phyloP scores from a whole-genome alignment of 2,329 filamentous ascomycete genomes.

The Ceratocystis cubensis region DNA sequence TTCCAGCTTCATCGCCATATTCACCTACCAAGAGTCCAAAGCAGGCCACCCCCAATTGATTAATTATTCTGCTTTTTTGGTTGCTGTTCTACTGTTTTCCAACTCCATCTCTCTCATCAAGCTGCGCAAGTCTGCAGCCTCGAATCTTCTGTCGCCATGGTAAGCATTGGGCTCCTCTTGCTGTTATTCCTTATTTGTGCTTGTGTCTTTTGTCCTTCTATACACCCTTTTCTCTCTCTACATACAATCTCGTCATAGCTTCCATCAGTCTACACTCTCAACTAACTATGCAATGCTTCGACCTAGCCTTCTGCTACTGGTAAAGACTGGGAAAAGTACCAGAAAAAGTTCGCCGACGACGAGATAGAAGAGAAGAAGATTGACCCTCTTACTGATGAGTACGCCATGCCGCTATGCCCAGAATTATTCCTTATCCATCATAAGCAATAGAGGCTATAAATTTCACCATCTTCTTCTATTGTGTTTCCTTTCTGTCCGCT shows the following conservation, averaged over 20 bases:
- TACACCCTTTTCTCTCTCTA: not conserved
- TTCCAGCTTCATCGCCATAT: not conserved
- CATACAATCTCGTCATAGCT: not conserved
- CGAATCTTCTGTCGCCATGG: conserved; percentile 13
- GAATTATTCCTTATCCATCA: too few species aligned
- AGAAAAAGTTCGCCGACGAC: conserved; percentile 92
- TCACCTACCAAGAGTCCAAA: not conserved
- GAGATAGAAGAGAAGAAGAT: conserved; percentile 99
- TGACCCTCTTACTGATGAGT: conserved; percentile 92
- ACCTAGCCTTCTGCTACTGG: conserved; percentile 82
- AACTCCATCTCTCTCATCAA: not conserved
- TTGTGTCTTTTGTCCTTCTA: not conserved
- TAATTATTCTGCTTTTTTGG: not conserved
- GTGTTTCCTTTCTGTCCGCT: too few species aligned
- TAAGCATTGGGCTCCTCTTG: not conserved
- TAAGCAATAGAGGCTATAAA: too few species aligned
- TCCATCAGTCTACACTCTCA: not conserved
- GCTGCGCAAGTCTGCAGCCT: conserved; percentile 10
- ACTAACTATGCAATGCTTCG: too few species aligned
- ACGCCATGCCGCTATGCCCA: too few species aligned
- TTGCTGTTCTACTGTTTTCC: not conserved
- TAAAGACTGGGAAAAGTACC: conserved; percentile 95
- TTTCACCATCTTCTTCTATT: too few species aligned
- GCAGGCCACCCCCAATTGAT: conserved; percentile 1
- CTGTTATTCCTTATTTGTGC: too few species aligned